Evolutionary conservation across 805 yeast genomes (phyloP), one percentile per base, ranked within the genome.

Genomic region (Dipodascopsis uninucleata): DNA sequence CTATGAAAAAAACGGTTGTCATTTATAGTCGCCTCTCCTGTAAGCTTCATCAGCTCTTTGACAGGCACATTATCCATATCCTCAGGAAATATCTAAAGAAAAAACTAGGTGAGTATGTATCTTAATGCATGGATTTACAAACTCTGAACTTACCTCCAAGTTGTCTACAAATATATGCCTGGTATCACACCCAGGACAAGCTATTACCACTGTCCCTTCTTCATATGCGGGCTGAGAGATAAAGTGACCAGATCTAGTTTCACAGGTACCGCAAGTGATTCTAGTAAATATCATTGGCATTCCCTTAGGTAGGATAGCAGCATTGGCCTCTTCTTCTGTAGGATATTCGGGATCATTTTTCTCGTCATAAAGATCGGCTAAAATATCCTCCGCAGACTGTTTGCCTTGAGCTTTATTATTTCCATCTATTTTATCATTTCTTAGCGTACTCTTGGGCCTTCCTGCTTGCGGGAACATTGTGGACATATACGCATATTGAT

Each of bases 281-380:
- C 42, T 17, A 7, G 28, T 36, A 20, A 32, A 45, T 28, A 36
- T 38, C 3, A 45, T 36, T 12, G 31, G 32, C 23, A 43, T 31
- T 1, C 36, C 40, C 9, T 23, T 24, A 7, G 52, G 52, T 17
- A 47, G 20, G 23, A 32, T 26, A n/a, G 52, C 52, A 8, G 21
- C 24, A 5, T 26, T 42, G 14, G 44, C 44, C 26, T 47, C 52
- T 21, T 47, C 52, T 16, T 43, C 43, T 3, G 52, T 43, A 4
- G 52, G 52, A 24, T 39, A 44, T 18, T 47, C 49, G 4, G 52
- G 52, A 36, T 47, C 52, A 14, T 20, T 32, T 22, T 20, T 24
- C 14, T 32, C 35, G 35, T 20, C 14, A 4, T 22, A 24, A 16
- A 20, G 24, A n/a, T 24, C 35, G 3, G 35, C 23, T 7, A 32